phyloP scores from a whole-genome alignment of 1,284 basidiomycete genomes.

The Ustilago esculenta region DNA sequence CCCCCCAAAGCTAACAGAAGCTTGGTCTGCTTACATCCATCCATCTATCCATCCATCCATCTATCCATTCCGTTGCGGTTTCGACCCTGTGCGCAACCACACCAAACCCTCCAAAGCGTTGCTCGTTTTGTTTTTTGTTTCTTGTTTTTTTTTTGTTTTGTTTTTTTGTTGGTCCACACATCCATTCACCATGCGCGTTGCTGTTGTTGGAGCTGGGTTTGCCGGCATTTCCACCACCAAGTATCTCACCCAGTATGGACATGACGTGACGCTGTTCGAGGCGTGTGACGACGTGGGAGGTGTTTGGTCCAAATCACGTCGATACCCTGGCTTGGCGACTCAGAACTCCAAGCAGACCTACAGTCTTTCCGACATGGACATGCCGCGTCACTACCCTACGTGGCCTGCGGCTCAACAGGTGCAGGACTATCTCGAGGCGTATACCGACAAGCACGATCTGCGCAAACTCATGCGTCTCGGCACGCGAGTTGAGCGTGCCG shows the following conservation, averaged over 20 bases:
- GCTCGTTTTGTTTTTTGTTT: no score
- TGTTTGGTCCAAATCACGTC: conserved; percentile 47
- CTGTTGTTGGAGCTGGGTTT: conserved; percentile 49
- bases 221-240: conserved; percentile 51
- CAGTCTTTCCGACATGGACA: conserved; percentile 52
- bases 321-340: conserved; percentile 55
- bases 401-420: conserved; percentile 59
- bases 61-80: no score
- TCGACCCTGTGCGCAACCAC: no score
- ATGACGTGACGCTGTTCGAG: conserved; percentile 46
- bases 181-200: conserved; percentile 28
- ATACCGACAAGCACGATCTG: conserved; percentile 47
- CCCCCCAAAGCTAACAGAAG: not conserved
- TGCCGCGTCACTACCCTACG: conserved; percentile 54
- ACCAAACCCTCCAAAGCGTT: not conserved
- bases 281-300: conserved; percentile 40
- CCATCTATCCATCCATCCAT: no score
- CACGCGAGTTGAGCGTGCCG: conserved; percentile 34
- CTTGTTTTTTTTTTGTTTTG: no score
- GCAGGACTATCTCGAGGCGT: conserved; percentile 52
- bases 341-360: conserved; percentile 62
- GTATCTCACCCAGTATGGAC: conserved; percentile 44
- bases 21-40: no score
- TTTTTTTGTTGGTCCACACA: no score
- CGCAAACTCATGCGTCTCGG: conserved; percentile 35